Base-by-base conservation (phyloP, 176 grass and related monocot genomes). In the Zea luxurians region DNA sequence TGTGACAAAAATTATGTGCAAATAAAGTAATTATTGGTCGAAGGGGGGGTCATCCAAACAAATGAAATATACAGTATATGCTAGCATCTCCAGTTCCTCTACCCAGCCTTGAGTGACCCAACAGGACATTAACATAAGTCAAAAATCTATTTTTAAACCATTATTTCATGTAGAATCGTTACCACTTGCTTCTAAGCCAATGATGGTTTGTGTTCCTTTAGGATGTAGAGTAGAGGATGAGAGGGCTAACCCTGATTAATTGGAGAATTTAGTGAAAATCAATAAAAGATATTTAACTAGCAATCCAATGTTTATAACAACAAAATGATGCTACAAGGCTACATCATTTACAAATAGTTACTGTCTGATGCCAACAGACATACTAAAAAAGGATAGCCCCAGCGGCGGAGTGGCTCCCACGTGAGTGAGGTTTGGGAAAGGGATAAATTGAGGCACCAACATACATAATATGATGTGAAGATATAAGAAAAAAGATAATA, bases 201-300 rank as follows among this genome's bases (percentile, higher is more conserved):
- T 11, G 11, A 69, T 47, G 20, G 44, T 35, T 7, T 35, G 18
- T 48, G 45, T 48, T 48, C 10, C 10, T 70, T 46, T 48, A 47
- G n/a, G 43, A 48, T 69, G 43, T 34, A 34, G n/a, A 61, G 34
- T 63, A 70, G 18, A 66, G 10, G 18, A 69, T 69, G 43, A 45
- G 27, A 35, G 6, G 66, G 5, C 10, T 70, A 35, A 35, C 11
- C 67, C 37, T 58, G 16, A 12, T 46, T 47, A 47, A 49, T 54
- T 70, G 10, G 16, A 21, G 2, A 69, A 76, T 36, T 8, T 71
- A 70, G 47, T 77, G 77, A 49, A 27, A 62, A 66, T 40, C 13
- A 66, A 76, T 48, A 63, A 18, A 0, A 41, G 11, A 10, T 35
- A 75, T 57, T 15, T 45, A 27, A 70, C 2, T 65, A 73, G 27